phyloP scores from a whole-genome alignment of 2,329 filamentous ascomycete genomes.

The Ramularia endophylla region DNA sequence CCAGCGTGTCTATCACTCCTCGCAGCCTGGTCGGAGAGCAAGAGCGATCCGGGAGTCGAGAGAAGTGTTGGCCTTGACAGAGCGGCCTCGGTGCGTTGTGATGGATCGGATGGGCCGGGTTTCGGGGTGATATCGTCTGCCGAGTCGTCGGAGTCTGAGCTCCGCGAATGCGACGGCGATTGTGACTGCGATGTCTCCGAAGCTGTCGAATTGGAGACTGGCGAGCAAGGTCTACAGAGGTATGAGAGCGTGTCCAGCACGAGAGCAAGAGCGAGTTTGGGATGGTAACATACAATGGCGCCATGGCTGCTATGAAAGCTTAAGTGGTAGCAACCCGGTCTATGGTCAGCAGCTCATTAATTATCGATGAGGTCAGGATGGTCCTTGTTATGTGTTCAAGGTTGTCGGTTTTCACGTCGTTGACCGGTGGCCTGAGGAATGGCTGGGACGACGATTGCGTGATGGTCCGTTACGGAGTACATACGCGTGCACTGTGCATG shows the following conservation, averaged over 20 bases:
- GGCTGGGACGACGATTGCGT: too few relatives aligned
- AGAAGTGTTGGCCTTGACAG: slow-evolving; percentile 24
- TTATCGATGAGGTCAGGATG: too few relatives aligned
- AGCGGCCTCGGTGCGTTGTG: slow-evolving; percentile 22
- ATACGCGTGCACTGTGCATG: too few relatives aligned
- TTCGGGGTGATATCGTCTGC: slow-evolving; percentile 26
- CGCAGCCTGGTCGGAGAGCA: neutral
- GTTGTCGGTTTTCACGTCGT: too few relatives aligned
- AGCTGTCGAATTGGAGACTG: slow-evolving; percentile 28
- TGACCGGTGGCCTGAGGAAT: too few relatives aligned
- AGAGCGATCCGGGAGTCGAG: slow-evolving; percentile 7
- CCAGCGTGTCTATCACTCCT: slow-evolving; percentile 6
- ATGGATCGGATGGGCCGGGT: slow-evolving; percentile 28
- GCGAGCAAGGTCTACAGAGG: slow-evolving; percentile 27
- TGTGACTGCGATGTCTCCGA: slow-evolving; percentile 13
- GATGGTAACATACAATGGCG: slow-evolving; percentile 5
- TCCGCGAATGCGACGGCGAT: too few relatives aligned
- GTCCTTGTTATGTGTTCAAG: too few relatives aligned
- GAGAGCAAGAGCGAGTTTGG: too few relatives aligned
- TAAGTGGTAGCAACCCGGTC: too few relatives aligned
- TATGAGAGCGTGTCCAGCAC: too few relatives aligned
- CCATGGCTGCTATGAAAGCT: slow-evolving; percentile 3
- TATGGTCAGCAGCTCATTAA: too few relatives aligned
- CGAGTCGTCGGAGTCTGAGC: slow-evolving; percentile 23
- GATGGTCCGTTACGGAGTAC: too few relatives aligned